Base-by-base conservation (phyloP, 768 basidiomycete species). In the Obba rivulosa region DNA sequence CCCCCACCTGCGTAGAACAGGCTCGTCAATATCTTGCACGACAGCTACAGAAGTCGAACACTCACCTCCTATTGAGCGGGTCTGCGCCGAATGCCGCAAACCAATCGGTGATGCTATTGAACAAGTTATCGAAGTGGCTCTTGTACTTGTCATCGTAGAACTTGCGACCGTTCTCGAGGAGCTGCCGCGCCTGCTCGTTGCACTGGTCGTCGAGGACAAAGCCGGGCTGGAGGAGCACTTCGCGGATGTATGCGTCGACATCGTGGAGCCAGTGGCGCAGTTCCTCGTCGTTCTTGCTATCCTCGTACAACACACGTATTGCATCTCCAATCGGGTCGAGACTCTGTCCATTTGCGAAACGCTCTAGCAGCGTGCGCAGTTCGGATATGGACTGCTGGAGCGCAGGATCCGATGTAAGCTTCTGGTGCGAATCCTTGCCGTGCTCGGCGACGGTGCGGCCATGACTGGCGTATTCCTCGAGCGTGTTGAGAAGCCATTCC, bases 21-120 rank as follows among this genome's bases (percentile, higher is more conserved):
- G 14, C 21, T 2, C n/a, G 45, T n/a, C 45, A 34, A 23, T 14
- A 24, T 3, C 5, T 24, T 2, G 1, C 8, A 14, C 3, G 2
- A 41, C 13, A 16, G 8, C 34, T 16, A 17, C 13, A 25, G 18
- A 42, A 2, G 3, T 11, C 1, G 20, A n/a, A n/a, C n/a, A 25
- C 53, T 17, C 24, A 51, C 24, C 77, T 76, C 49, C 75, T 73
- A 73, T 93, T 93, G 62, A 85, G 71, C 2, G 87, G 84, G 65
- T 97, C 95, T 2, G 92, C 80, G 9, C 79, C 83, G 74, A 93
- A 85, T 2, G 85, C 84, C 20, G 75, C 73, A 72, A 93, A 90
- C 85, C 89, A 99, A 18, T 66, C 62, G 24, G 81, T 77, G 34
- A 85, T 68, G 38, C 79, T 73, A 57, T 81, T 70, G 68, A 90